Percentiles rank a stretch among this genome's conserved stretches.
Conservation (phyloP, 805 yeast species). For the Candida gorgasii region DNA sequence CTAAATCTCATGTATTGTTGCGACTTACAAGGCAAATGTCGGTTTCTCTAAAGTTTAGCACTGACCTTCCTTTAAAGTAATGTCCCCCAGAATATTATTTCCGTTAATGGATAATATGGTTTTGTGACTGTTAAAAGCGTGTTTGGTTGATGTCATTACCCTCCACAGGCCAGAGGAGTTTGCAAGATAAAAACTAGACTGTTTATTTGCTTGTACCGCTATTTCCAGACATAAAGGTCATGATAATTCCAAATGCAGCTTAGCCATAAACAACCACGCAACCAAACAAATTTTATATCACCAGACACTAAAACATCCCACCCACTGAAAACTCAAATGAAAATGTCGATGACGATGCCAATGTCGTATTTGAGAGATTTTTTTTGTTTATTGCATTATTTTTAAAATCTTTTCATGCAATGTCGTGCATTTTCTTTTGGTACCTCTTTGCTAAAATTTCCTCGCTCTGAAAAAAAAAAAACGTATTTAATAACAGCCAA, state of each 20-base stretch:
- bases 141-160: background rate
- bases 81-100: conserved; percentile 4
- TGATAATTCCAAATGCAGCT: background rate
- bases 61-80: conserved; percentile 1
- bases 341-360: too few species aligned
- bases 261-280: background rate
- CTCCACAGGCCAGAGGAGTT: background rate
- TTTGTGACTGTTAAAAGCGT: conserved; percentile 1
- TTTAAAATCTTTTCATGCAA: background rate
- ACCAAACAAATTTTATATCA: background rate
- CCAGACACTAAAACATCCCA: background rate
- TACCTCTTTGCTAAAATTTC: conserved; percentile 4
- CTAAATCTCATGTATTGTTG: background rate
- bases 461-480: conserved; percentile 2
- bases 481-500: conserved; percentile 4
- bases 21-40: background rate
- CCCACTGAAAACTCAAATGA: background rate
- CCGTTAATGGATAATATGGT: background rate
- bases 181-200: too few species aligned
- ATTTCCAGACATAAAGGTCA: too few species aligned
- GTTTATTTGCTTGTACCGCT: too few species aligned
- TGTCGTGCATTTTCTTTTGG: conserved; percentile 5
- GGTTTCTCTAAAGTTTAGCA: conserved; percentile 1
- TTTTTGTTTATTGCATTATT: background rate
- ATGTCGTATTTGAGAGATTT: background rate